A percentile compares a stretch with the other conserved stretches of the same genome.
Conservation (phyloP, 73 alveolate genomes). For the Tetrahymena malaccensis region DNA sequence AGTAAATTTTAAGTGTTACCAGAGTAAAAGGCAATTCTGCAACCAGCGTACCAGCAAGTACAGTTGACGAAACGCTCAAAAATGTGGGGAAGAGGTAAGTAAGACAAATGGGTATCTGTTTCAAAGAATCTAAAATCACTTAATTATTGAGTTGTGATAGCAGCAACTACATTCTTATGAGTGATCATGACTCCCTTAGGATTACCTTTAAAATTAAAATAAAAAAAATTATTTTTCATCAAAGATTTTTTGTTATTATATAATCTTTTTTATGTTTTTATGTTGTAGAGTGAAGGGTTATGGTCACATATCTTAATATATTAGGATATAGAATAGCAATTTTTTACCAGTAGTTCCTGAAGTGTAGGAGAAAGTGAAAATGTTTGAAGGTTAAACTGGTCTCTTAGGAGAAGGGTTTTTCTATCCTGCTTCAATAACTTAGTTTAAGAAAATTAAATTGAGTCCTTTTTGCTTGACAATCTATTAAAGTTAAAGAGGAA, state of each 20-base stretch:
- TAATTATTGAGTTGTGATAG: conserved; percentile 44
- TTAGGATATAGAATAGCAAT: no score
- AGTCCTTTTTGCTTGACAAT: not conserved
- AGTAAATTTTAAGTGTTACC: conserved; percentile 73
- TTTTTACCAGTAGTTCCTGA: conserved; percentile 91
- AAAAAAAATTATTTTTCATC: not conserved
- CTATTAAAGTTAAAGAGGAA: not conserved
- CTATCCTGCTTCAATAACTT: not conserved
- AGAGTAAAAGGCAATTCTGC: conserved; percentile 67
- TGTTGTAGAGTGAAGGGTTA: not conserved
- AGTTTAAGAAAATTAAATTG: not conserved
- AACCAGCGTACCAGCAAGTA: conserved; percentile 54
- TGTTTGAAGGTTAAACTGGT: conserved; percentile 29
- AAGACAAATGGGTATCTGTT: conserved; percentile 78
- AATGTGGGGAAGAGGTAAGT: conserved; percentile 92
- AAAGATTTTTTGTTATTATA: not conserved
- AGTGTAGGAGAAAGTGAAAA: conserved; percentile 86
- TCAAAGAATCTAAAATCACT: conserved; percentile 54
- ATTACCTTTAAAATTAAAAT: conserved; percentile 4
- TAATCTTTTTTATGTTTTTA: no score
- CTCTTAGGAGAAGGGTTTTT: not conserved
- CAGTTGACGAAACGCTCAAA: conserved; percentile 74
- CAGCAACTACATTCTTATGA: conserved; percentile 51
- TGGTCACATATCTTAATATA: no score
- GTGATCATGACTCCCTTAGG: conserved; percentile 95